Percentiles rank a stretch among this genome's conserved stretches.
These are phyloP conservation scores for Chimonanthus salicifolius DNA, from an alignment of 164 flowering plant species.

Conservation along the genomic window DNA sequence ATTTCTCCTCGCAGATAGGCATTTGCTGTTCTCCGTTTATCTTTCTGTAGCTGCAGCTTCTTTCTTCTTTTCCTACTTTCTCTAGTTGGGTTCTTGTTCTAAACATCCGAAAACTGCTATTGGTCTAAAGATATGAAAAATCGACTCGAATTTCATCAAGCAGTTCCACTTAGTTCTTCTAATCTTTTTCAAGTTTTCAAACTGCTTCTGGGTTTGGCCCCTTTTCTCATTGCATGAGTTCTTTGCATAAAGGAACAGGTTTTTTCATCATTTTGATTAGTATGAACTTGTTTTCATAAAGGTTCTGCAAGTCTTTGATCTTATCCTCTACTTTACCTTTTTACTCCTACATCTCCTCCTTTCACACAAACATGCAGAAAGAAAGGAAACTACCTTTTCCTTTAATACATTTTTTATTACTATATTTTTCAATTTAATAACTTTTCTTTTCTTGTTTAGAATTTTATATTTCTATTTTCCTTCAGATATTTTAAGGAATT, in stretches of 20 bases:
- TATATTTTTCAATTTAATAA: not conserved
- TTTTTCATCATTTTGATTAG: no score
- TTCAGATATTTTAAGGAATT: conserved; percentile 10
- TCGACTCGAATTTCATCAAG: no score
- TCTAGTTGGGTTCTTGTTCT: not conserved
- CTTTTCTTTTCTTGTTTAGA: not conserved
- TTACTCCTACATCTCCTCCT: not conserved
- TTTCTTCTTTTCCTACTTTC: not conserved
- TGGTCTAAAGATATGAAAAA: no score
- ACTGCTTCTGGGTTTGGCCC: not conserved
- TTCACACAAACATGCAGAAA: not conserved
- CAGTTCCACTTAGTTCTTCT: no score
- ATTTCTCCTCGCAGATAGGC: not conserved
- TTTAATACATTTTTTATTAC: not conserved
- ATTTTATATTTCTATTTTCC: not conserved
- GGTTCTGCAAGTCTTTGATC: not conserved
- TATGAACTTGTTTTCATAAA: not conserved
- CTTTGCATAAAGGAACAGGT: not conserved
- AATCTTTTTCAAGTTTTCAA: no score
- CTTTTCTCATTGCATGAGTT: not conserved
- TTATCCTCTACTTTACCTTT: conserved; percentile 18
- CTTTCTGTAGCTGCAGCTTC: not conserved
- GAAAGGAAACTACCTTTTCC: not conserved
- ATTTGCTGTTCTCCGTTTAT: not conserved
- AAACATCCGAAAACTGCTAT: no score